Evolutionary conservation across 805 yeast genomes (phyloP).

Genomic region (Suhomyces xylopsoci): DNA sequence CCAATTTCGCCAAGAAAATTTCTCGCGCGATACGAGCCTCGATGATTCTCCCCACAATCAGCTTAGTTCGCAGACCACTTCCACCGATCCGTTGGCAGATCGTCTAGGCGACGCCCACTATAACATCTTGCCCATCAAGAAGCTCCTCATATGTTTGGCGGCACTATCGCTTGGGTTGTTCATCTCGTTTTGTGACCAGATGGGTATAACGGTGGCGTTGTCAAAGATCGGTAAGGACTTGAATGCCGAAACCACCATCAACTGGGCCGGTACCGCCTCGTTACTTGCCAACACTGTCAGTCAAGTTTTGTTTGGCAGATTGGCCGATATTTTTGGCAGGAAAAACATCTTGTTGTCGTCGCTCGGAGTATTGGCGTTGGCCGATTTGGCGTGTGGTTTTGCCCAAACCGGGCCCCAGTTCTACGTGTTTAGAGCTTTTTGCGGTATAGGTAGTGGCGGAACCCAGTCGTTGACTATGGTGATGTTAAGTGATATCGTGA

Average conservation of each 20-base stretch:
- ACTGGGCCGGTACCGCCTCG: slow-evolving; percentile 73
- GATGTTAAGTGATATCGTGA: slow-evolving; percentile 54
- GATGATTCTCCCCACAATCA: background rate
- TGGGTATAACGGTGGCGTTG: slow-evolving; percentile 21
- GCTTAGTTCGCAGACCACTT: background rate
- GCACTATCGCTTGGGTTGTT: slow-evolving; percentile 18
- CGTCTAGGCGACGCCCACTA: slow-evolving; percentile 19
- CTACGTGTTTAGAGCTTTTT: slow-evolving; percentile 49
- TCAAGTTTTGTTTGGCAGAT: slow-evolving; percentile 70
- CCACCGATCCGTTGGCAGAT: slow-evolving; percentile 13
- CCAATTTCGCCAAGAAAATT: background rate
- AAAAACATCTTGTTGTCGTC: slow-evolving; percentile 43
- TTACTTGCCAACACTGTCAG: slow-evolving; percentile 68
- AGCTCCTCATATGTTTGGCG: slow-evolving; percentile 17
- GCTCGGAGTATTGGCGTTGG: slow-evolving; percentile 43
- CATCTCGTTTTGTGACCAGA: slow-evolving; percentile 20
- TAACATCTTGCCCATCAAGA: slow-evolving; percentile 17
- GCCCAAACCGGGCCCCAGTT: slow-evolving; percentile 44
- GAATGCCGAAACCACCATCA: slow-evolving; percentile 19
- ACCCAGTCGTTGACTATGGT: slow-evolving; percentile 49
- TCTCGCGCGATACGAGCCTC: background rate
- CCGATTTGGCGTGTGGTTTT: slow-evolving; percentile 41
- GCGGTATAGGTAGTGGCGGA: slow-evolving; percentile 62
- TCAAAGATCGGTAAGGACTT: slow-evolving; percentile 17
- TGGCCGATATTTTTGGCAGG: slow-evolving; percentile 64